Percentiles rank a stretch among this genome's conserved stretches.
Evolutionary conservation across 352 stramenopile species (phyloP).

Genomic region (Bremia lactucae): DNA sequence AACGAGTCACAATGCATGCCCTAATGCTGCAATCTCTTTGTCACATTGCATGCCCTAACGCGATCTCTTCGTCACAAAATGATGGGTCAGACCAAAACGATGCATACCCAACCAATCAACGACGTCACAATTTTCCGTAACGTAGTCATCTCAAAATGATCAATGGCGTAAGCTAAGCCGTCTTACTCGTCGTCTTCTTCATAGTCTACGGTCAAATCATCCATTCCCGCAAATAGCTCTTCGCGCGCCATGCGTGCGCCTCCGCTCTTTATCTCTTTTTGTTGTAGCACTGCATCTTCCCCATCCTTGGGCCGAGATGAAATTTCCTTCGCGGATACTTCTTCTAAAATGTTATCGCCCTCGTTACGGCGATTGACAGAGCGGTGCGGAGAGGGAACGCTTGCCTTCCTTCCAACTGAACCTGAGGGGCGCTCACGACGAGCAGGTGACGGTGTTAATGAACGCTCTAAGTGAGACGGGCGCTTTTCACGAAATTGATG

Average conservation of each 20-base stretch:
- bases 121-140: slow-evolving; percentile 14
- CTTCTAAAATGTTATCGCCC: slow-evolving; percentile 13
- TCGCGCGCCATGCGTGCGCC: slow-evolving; percentile 21
- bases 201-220: slow-evolving; percentile 76
- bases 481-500: slow-evolving; percentile 22
- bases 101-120: slow-evolving; percentile 17
- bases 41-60: slow-evolving; percentile 10
- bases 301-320: slow-evolving; percentile 16
- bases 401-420: slow-evolving; percentile 21
- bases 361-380: slow-evolving; percentile 22
- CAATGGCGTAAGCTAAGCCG: slow-evolving; percentile 6
- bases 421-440: slow-evolving; percentile 16
- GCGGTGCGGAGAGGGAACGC: slow-evolving; percentile 15
- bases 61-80: slow-evolving; percentile 6
- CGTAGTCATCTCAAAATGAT: slow-evolving; percentile 9
- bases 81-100: slow-evolving; percentile 18
- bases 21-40: slow-evolving; percentile 3
- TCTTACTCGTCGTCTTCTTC: slow-evolving; percentile 64
- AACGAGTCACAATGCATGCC: slow-evolving; percentile 11
- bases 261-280: slow-evolving; percentile 25
- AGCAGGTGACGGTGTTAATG: slow-evolving; percentile 30
- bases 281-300: slow-evolving; percentile 15
- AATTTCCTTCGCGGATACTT: slow-evolving; percentile 14
- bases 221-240: slow-evolving; percentile 50
- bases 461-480: slow-evolving; percentile 18